Percentiles rank a stretch among this genome's conserved stretches.
Conservation (phyloP, 1,139 yeast genomes). For the Magnusiomyces paraingens region DNA sequence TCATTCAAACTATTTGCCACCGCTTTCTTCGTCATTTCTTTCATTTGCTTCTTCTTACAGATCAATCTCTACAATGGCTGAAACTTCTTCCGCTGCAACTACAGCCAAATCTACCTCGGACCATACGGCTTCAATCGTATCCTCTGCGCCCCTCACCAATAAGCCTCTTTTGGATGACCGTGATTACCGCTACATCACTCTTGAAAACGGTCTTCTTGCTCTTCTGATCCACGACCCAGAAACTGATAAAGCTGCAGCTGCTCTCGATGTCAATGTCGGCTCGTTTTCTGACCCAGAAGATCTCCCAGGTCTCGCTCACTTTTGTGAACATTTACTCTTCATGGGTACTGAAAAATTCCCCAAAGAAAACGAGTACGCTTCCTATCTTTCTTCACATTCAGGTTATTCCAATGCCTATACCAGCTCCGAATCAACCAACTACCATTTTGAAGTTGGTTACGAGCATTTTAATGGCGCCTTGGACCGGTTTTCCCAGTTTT, state of each 20-base stretch:
- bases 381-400: constrained; percentile 65
- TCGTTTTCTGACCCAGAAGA: constrained; percentile 71
- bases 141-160: constrained; percentile 18
- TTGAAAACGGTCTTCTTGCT: constrained; percentile 66
- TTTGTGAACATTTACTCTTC: constrained; percentile 89
- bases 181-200: constrained; percentile 56
- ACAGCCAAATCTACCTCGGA: not conserved
- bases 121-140: not conserved
- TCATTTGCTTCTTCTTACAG: not conserved
- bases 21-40: not conserved
- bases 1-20: too few species aligned
- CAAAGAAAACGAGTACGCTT: constrained; percentile 78
- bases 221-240: constrained; percentile 73
- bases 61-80: not conserved
- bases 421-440: constrained; percentile 82
- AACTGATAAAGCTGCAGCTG: constrained; percentile 91
- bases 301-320: constrained; percentile 87
- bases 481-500: constrained; percentile 89
- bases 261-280: constrained; percentile 88
- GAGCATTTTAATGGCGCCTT: constrained; percentile 78
- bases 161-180: constrained; percentile 55
- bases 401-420: constrained; percentile 80
- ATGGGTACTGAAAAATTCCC: constrained; percentile 98
- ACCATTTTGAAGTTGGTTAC: constrained; percentile 76
- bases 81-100: not conserved